These are phyloP conservation scores for Penicillium sp. DNA, from an alignment of 2,329 filamentous ascomycete genomes.

Conservation along the genomic window DNA sequence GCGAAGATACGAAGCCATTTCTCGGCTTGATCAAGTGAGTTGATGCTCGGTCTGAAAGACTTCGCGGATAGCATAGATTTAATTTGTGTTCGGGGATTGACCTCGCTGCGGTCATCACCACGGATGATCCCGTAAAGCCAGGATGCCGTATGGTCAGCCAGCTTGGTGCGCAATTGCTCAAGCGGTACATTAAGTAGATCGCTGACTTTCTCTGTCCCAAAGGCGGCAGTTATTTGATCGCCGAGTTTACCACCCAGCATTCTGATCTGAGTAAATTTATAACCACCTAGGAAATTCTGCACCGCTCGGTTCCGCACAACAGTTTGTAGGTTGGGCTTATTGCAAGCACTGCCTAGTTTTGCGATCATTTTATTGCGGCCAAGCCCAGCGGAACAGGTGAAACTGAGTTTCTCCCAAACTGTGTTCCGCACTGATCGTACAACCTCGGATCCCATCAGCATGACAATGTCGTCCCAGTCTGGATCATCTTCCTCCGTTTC, in stretches of 20 bases:
- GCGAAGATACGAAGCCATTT: constrained; percentile 89
- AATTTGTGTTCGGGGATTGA: constrained; percentile 87
- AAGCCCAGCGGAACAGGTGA: constrained; percentile 89
- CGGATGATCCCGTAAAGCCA: constrained; percentile 86
- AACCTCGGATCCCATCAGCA: constrained; percentile 84
- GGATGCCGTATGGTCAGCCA: constrained; percentile 78
- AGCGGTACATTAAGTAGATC: constrained; percentile 71
- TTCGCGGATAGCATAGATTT: constrained; percentile 98
- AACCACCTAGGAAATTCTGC: constrained; percentile 71
- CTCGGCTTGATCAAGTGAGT: constrained; percentile 69
- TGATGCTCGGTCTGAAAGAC: constrained; percentile 83
- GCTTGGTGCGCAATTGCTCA: constrained; percentile 70
- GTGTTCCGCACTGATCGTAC: constrained; percentile 69
- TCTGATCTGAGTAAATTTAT: constrained; percentile 93
- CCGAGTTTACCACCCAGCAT: constrained; percentile 95
- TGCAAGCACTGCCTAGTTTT: constrained; percentile 85
- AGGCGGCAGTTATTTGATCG: constrained; percentile 76
- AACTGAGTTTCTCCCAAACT: constrained; percentile 69
- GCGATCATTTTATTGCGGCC: constrained; percentile 92
- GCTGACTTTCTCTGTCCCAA: constrained; percentile 74
- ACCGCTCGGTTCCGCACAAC: constrained; percentile 85
- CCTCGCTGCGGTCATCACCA: constrained; percentile 81
- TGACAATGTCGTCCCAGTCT: constrained; percentile 93
- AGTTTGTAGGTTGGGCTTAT: constrained; percentile 92
- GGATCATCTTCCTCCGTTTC: constrained; percentile 75